These are phyloP conservation scores for Adansonia gregorii DNA, from an alignment of 441 rosid genomes.

Conservation along the genomic window DNA sequence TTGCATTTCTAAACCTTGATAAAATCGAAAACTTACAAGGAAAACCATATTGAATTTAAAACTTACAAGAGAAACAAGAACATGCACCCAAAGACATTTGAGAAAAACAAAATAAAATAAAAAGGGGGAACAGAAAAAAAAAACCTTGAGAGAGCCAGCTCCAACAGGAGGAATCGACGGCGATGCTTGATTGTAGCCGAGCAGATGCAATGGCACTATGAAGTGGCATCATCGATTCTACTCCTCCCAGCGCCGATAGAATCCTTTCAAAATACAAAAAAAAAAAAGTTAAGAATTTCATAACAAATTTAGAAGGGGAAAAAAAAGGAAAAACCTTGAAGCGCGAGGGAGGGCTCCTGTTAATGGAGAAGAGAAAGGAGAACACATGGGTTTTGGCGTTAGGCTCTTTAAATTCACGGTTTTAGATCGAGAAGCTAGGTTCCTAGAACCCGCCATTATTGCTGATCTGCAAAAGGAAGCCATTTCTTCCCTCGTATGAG, in stretches of 20 bases:
- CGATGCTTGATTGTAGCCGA: conserved; percentile 74
- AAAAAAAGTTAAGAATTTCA: not conserved
- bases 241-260: conserved; percentile 61
- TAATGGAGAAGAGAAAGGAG: conserved; percentile 50
- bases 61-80: not conserved
- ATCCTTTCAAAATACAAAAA: conserved; percentile 40
- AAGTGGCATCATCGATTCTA: conserved; percentile 79
- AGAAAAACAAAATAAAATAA: no score
- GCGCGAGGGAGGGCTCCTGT: conserved; percentile 43
- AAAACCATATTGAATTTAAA: not conserved
- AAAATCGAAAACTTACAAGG: not conserved
- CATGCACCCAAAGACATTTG: not conserved
- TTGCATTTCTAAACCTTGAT: not conserved
- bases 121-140: not conserved
- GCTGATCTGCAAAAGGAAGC: conserved; percentile 71
- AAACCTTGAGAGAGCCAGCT: conserved; percentile 90
- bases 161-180: conserved; percentile 87
- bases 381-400: conserved; percentile 36
- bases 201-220: conserved; percentile 87
- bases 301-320: not conserved
- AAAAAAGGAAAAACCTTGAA: conserved; percentile 56
- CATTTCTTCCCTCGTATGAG: conserved; percentile 41
- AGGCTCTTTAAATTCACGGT: conserved; percentile 43
- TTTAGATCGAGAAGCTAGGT: conserved; percentile 54
- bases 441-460: conserved; percentile 55